These are phyloP conservation scores for Fusarium decemcellulare DNA, from an alignment of 2,329 filamentous ascomycete genomes.

Conservation along the genomic window DNA sequence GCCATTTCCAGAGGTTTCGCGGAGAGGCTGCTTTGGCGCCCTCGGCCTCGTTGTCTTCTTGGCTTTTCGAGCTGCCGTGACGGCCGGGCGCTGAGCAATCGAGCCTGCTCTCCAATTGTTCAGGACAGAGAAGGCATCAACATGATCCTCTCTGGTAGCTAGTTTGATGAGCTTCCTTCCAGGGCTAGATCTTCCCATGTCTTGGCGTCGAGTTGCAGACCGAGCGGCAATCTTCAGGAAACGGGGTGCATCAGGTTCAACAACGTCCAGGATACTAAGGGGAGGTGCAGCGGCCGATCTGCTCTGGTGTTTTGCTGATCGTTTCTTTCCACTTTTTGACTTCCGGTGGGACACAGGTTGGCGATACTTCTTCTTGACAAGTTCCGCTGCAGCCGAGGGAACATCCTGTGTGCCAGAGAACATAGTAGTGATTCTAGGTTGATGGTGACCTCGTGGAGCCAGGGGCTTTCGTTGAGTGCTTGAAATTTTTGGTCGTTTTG, in stretches of 20 bases:
- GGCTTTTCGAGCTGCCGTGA: constrained; percentile 45
- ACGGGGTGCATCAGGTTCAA: constrained; percentile 65
- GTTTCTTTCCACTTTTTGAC: constrained; percentile 18
- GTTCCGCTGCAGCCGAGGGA: constrained; percentile 16
- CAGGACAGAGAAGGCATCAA: constrained; percentile 69
- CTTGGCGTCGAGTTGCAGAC: constrained; percentile 61
- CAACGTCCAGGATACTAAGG: constrained; percentile 74
- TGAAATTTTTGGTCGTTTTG: constrained; percentile 46
- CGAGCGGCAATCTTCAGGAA: constrained; percentile 75
- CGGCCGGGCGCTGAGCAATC: constrained; percentile 59
- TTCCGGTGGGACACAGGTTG: constrained; percentile 20
- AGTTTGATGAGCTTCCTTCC: constrained; percentile 70
- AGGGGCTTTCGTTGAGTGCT: constrained; percentile 38
- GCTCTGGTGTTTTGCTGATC: constrained; percentile 1
- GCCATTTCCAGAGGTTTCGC: constrained; percentile 44
- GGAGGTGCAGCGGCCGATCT: constrained; percentile 54
- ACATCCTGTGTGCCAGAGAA: constrained; percentile 32
- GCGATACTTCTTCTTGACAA: constrained; percentile 37
- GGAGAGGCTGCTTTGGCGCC: constrained; percentile 29
- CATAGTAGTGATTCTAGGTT: constrained; percentile 52
- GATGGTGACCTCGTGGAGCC: constrained; percentile 35
- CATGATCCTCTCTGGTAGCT: constrained; percentile 72
- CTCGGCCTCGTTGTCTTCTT: constrained; percentile 19
- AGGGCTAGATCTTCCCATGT: constrained; percentile 69
- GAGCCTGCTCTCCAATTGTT: constrained; percentile 69